Base-by-base conservation (phyloP, 768 basidiomycete genomes). In the Leucosporidium creatinivorum region DNA sequence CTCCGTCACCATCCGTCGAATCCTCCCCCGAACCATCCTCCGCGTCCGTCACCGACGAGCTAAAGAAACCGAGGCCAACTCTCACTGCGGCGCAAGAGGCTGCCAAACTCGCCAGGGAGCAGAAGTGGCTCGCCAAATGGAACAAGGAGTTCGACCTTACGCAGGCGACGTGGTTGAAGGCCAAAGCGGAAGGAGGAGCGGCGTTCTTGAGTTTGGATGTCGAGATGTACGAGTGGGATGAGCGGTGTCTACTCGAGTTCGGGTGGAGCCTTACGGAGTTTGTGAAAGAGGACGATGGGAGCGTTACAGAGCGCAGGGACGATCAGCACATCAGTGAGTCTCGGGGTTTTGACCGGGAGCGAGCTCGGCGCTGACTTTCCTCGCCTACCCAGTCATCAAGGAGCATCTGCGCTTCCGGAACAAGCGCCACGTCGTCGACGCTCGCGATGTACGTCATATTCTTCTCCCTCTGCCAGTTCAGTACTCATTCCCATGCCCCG, bases 191-290 rank as follows among this genome's bases (percentile, higher is more conserved):
- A 23, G 67, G 67, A 18, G 62, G 58, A 26, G 70, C 61, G 0
- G 61, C 70, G 39, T 71, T 71, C 47, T 23, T 71, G 18, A 48
- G 63, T 8, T 58, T 71, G 26, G 70, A 71, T 48, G 63, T 71
- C 57, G 70, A 71, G 64, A 55, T 62, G 10, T 71, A 63, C 61
- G 70, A 71, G 52, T 28, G 61, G 13, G 44, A 60, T 1, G 55
- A 63, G 44, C 18, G 50, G 10, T 28, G 54, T 9, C 28, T 71
- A 21, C 52, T 59, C 30, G 70, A 71, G 58, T 65, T 71, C 30
- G 70, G 70, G 10, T 71, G 70, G 70, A 59, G 23, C 21, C 23
- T 67, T 10, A 25, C 60, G 47, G 66, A 68, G 23, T 67, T 65
- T 26, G 15, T 30, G 2, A 39, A 36, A n/a, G 25, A 62, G 17